phyloP scores from a whole-genome alignment of 148 eudicot genomes.

The Nyssa sinensis region DNA sequence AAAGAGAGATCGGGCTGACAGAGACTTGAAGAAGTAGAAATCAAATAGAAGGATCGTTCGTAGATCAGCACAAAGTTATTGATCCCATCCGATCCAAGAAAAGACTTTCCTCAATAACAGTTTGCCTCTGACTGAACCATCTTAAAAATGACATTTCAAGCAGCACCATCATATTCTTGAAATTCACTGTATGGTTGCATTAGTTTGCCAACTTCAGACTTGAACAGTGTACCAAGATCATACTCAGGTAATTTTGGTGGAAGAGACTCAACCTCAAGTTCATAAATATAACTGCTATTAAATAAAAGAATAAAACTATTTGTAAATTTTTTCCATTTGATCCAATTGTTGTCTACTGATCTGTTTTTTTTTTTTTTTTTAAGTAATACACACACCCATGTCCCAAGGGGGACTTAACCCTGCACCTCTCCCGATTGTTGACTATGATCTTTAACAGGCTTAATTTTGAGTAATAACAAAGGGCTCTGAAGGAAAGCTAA shows the following conservation, averaged over 20 bases:
- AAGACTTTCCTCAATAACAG: background rate
- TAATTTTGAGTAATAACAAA: too few species aligned
- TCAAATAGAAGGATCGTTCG: too few species aligned
- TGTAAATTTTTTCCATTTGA: background rate
- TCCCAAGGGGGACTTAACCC: too few species aligned
- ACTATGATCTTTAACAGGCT: too few species aligned
- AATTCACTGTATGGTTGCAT: background rate
- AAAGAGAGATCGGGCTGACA: too few species aligned
- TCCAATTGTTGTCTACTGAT: background rate
- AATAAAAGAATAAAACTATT: background rate
- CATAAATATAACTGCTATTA: background rate
- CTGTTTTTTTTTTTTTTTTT: too few species aligned
- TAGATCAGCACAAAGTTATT: too few species aligned
- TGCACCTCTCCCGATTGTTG: too few species aligned
- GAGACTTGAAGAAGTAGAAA: too few species aligned
- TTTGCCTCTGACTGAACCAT: background rate
- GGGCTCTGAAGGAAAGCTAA: background rate
- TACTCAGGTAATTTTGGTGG: background rate
- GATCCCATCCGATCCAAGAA: too few species aligned
- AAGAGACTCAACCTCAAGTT: background rate
- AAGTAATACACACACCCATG: too few species aligned
- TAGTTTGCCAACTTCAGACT: background rate
- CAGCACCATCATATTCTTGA: background rate
- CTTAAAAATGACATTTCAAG: background rate
- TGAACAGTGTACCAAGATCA: background rate